A percentile compares a stretch with the other conserved stretches of the same genome.
Conservation (phyloP, 2,329 filamentous ascomycete species). For the Botrytis byssoidea region DNA sequence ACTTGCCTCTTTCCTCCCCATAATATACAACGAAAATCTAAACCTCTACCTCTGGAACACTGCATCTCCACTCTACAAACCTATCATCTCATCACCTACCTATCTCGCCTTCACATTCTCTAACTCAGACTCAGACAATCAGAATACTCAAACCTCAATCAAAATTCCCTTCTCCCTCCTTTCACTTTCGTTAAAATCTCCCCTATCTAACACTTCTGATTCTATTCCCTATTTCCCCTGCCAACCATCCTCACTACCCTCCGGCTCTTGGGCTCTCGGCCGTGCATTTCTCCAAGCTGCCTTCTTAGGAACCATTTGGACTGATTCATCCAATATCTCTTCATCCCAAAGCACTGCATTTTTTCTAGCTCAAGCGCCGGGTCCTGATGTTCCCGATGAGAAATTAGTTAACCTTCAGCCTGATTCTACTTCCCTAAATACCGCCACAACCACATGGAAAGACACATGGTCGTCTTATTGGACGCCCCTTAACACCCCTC, state of each 20-base stretch:
- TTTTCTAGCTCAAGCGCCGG: constrained; percentile 13
- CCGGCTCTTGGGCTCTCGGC: constrained; percentile 4
- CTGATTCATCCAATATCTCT: neutral
- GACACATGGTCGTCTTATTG: neutral
- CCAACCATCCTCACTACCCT: constrained; percentile 26
- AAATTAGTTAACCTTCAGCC: neutral
- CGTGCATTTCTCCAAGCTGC: constrained; percentile 10
- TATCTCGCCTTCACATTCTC: constrained; percentile 42
- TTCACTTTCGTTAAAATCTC: neutral
- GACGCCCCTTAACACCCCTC: neutral
- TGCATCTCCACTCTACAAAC: constrained; percentile 30
- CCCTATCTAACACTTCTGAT: neutral
- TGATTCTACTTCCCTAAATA: neutral
- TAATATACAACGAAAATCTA: constrained; percentile 34
- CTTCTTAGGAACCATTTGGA: neutral
- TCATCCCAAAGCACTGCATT: neutral
- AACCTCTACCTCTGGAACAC: constrained; percentile 42
- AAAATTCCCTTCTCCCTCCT: constrained; percentile 5
- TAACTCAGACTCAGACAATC: constrained; percentile 17
- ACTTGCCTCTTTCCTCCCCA: constrained; percentile 38
- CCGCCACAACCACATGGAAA: neutral
- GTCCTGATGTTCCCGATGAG: neutral
- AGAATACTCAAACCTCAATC: neutral
- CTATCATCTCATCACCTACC: constrained; percentile 39
- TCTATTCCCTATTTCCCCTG: constrained; percentile 26